Conservation (phyloP, 805 yeast genomes). For the Candida nitratophila region DNA sequence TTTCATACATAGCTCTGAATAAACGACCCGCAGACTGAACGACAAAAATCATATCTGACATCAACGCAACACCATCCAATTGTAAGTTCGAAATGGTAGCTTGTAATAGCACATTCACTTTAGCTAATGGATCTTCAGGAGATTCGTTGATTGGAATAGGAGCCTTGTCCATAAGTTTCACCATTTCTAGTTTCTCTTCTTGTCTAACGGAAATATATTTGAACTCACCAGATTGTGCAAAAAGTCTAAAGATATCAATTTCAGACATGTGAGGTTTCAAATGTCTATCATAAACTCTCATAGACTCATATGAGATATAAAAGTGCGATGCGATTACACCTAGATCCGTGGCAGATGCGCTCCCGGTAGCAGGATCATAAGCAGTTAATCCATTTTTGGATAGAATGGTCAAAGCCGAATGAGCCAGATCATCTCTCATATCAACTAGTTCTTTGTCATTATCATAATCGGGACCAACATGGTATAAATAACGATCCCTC, state of each 20-base stretch:
- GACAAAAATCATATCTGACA: slow-evolving; percentile 88
- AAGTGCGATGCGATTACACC: slow-evolving; percentile 84
- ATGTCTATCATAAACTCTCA: slow-evolving; percentile 55
- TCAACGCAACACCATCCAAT: slow-evolving; percentile 83
- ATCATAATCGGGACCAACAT: slow-evolving; percentile 59
- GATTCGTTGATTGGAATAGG: slow-evolving; percentile 84
- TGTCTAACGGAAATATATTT: slow-evolving; percentile 74
- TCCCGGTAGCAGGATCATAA: slow-evolving; percentile 46
- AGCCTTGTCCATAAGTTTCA: slow-evolving; percentile 58
- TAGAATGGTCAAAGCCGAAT: slow-evolving; percentile 65
- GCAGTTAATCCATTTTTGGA: slow-evolving; percentile 48
- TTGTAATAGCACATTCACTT: slow-evolving; percentile 74
- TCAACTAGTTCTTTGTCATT: slow-evolving; percentile 40
- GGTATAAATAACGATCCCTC: slow-evolving; percentile 64
- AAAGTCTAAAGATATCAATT: slow-evolving; percentile 70
- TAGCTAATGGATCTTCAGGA: slow-evolving; percentile 64
- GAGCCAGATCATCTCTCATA: slow-evolving; percentile 61
- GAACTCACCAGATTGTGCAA: slow-evolving; percentile 82
- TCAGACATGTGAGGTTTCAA: slow-evolving; percentile 59
- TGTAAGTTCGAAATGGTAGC: slow-evolving; percentile 73
- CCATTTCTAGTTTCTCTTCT: slow-evolving; percentile 75
- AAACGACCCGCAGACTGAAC: slow-evolving; percentile 91
- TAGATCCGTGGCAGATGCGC: slow-evolving; percentile 52
- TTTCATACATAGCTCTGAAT: slow-evolving; percentile 77
- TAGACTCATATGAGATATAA: slow-evolving; percentile 72